phyloP scores from a whole-genome alignment of 2,329 filamentous ascomycete species.

The Xylaria hypoxylon region DNA sequence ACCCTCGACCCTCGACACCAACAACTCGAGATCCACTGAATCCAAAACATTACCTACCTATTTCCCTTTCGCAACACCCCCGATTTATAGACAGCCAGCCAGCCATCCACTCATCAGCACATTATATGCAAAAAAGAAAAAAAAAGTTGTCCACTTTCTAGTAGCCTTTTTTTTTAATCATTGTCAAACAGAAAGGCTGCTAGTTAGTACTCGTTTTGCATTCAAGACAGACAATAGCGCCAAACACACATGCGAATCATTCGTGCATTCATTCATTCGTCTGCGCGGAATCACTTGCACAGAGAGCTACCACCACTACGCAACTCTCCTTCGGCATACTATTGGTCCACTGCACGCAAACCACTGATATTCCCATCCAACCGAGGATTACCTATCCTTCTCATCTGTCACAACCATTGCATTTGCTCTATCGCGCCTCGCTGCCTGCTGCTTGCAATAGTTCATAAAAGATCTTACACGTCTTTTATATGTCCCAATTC shows the following conservation, averaged over 20 bases:
- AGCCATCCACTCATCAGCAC: conserved; percentile 26
- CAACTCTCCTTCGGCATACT: conserved; percentile 30
- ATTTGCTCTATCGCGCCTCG: conserved; percentile 37
- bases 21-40: conserved; percentile 1
- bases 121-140: conserved; percentile 29
- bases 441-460: conserved; percentile 34
- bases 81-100: conserved; percentile 18
- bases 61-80: conserved; percentile 7
- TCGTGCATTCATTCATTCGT: conserved; percentile 19
- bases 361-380: conserved; percentile 23
- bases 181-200: conserved; percentile 36
- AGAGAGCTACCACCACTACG: conserved; percentile 16
- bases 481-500: conserved; percentile 53
- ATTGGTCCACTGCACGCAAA: conserved; percentile 32
- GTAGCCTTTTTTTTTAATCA: conserved; percentile 35
- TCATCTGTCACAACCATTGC: conserved; percentile 34
- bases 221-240: conserved; percentile 29
- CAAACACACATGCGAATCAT: conserved; percentile 21
- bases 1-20: background rate
- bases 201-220: conserved; percentile 37
- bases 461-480: conserved; percentile 50
- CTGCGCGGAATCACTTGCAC: conserved; percentile 28
- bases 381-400: conserved; percentile 30
- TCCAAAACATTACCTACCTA: conserved; percentile 30
- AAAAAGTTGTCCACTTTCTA: conserved; percentile 25